Evolutionary conservation across 2,329 filamentous ascomycete species (phyloP), one percentile per base, ranked within the genome.

Genomic region (Trichophyton verrucosum): DNA sequence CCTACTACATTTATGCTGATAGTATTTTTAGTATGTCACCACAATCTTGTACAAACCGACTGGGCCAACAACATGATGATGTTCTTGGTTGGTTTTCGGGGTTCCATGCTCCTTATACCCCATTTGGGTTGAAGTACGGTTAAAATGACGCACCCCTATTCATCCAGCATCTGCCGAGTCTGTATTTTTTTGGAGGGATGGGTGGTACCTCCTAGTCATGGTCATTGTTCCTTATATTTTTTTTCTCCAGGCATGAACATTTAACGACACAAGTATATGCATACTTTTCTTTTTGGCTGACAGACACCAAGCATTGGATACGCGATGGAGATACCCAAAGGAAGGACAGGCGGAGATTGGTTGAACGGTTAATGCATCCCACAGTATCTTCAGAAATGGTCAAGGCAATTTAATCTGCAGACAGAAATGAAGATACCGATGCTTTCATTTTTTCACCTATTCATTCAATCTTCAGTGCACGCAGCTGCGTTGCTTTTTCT

Each of bases 11-110:
- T 51, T 53, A 49, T 61, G 61, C 66, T 72, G 57, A 71, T 64
- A 22, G 27, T 36, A 55, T 40, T 42, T 20, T 15, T 68, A 96
- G 92, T 97, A 97, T 75, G 88, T 97, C 40, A 97, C 92, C 3
- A 96, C 91, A 1, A 95, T 97, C 71, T 87, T 97, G 79, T 97
- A 97, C 77, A 97, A 96, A 78, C 91, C 90, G 17, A 90, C 91
- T 20, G 79, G 70, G 33, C 55, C 30, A 40, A 53, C 27, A 38
- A 38, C 27, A n/a, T 55, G 51, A 36, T 36, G 17, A 7, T n/a
- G n/a, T 7, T 27, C 51, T 55, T 55, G 51, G 15, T 20, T 27
- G 27, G 33, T 33, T 36, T 55, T 55, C 27, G 17, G 51, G 2
- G 11, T 36, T 9, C n/a, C 27, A 17, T 20, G 33, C 24, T 30